Conservation (phyloP, 2,329 filamentous ascomycete species). For the Penicillium sp. region DNA sequence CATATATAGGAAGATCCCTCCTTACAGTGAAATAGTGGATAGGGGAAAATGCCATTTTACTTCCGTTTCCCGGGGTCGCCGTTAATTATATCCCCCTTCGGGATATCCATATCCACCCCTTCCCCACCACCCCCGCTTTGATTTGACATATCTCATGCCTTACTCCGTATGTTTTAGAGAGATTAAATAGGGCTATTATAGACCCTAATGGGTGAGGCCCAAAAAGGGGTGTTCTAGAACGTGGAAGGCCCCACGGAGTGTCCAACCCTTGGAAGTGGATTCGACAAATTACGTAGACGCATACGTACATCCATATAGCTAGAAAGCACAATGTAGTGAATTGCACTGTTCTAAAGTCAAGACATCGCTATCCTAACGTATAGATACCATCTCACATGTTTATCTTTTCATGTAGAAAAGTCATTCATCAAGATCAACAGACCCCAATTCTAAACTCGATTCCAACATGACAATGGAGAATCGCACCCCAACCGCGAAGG, state of each 20-base stretch:
- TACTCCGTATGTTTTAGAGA: not conserved
- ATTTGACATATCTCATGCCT: not conserved
- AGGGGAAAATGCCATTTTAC: no score
- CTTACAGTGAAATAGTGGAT: no score
- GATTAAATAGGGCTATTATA: not conserved
- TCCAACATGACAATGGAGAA: slow-evolving; percentile 6
- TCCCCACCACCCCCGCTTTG: not conserved
- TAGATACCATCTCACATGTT: not conserved
- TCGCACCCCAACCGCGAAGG: slow-evolving; percentile 13
- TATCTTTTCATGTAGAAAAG: not conserved
- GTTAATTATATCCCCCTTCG: no score
- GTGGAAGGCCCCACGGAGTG: not conserved
- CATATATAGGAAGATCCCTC: no score
- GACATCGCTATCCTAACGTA: not conserved
- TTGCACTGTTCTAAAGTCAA: not conserved
- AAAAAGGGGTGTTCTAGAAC: not conserved
- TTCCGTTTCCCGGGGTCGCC: no score
- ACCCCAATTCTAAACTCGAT: not conserved
- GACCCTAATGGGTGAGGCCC: not conserved
- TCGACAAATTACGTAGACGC: not conserved
- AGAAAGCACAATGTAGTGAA: not conserved
- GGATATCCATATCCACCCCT: no score
- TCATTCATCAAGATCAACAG: not conserved
- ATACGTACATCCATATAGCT: not conserved
- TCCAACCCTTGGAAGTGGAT: not conserved